Percentiles rank a stretch among this genome's conserved stretches.
Evolutionary conservation across 495 filamentous ascomycete species (phyloP).

Genomic region (Evansstolkia leycettana): DNA sequence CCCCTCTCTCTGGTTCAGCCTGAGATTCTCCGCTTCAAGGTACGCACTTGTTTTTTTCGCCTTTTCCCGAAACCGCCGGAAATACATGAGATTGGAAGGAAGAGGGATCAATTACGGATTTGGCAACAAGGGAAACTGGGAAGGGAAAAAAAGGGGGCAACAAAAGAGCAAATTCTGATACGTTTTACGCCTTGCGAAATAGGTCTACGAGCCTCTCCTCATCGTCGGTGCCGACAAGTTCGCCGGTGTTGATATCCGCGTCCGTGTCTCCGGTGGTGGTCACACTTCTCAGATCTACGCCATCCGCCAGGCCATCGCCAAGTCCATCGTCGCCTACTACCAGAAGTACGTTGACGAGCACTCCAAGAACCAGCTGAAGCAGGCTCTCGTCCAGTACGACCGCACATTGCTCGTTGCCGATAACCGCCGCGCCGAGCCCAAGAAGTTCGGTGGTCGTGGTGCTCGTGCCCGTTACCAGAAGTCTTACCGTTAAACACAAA

Average conservation of each 20-base stretch:
- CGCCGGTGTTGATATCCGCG: constrained; percentile 90
- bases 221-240: constrained; percentile 96
- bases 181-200: constrained; percentile 3
- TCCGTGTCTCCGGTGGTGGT: constrained; percentile 92
- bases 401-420: constrained; percentile 94
- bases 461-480: constrained; percentile 96
- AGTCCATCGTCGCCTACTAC: constrained; percentile 98
- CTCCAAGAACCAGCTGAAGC: constrained; percentile 98
- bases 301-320: constrained; percentile 96
- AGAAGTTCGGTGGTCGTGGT: constrained; percentile 80
- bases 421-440: constrained; percentile 86
- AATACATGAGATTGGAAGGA: neutral
- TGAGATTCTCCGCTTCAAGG: constrained; percentile 95
- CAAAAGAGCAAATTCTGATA: neutral
- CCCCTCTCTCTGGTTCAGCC: constrained; percentile 88
- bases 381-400: constrained; percentile 87
- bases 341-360: constrained; percentile 99
- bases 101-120: too few species aligned
- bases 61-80: constrained; percentile 1
- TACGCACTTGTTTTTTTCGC: constrained; percentile 21
- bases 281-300: constrained; percentile 98
- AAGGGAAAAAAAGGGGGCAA: too few species aligned
- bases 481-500: constrained; percentile 49
- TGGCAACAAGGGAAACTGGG: too few species aligned
- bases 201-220: constrained; percentile 96